Evolutionary conservation across 1,139 yeast genomes (phyloP), one percentile per base, ranked within the genome.

Genomic region (Blastobotrys capitulatus): DNA sequence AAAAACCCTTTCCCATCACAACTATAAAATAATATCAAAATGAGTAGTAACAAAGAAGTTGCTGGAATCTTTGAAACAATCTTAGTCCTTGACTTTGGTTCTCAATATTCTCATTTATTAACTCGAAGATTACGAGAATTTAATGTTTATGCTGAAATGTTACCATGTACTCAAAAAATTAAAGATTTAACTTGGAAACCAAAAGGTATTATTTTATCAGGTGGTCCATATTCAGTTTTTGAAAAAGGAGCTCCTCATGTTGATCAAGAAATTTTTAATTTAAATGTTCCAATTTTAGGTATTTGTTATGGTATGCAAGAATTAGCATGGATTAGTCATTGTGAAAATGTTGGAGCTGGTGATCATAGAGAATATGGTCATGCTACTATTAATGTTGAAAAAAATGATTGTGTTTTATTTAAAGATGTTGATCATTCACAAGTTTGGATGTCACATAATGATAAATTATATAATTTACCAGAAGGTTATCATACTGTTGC

Each of bases 371-470:
- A 92, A 74, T 92, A 92, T 69, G 99, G 99, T 54, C 96, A 96
- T 48, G 96, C 98, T 54, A 82, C 87, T 54, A 77, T 92, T 68
- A 77, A 82, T 60, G 95, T 89, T 49, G 75, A 78, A 62, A 94
- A 87, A 65, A 56, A 73, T 42, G 54, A 70, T 19, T 82, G 89
- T 69, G 82, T 87, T 31, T 76, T 92, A 59, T 90, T 92, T 73
- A 76, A 82, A 58, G 96, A 83, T 53, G 87, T 94, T 61, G 95
- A 88, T 71, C 84, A 90, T 73, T 88, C 95, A 54, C 86, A 81
- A 69, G 97, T 94, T 57, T 92, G 99, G 99, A 92, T 92, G 99
- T 90, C 97, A 42, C 99, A 92, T 71, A 96, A 96, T 65, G 99
- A 92, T 74, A 94, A 92, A 75, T 78, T 92, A 64, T 83, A 83